Conservation (phyloP, 2,329 filamentous ascomycete species). For the Cylindrodendrum hubeiense region DNA sequence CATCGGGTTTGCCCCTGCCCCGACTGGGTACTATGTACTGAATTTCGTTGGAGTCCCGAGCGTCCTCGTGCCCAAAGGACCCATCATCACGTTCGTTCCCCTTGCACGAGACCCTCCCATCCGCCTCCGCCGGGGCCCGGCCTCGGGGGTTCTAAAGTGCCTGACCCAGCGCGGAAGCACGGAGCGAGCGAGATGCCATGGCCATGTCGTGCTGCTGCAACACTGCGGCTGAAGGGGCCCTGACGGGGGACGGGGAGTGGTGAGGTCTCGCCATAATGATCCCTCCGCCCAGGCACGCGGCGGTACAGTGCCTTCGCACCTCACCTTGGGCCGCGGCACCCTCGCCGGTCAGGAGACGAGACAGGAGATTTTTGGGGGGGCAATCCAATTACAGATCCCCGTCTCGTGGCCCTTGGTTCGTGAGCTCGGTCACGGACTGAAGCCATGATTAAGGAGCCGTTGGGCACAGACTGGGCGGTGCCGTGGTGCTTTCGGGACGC, state of each 20-base stretch:
- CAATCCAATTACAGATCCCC: slow-evolving; percentile 20
- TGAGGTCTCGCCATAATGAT: neutral
- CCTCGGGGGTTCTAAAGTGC: slow-evolving; percentile 1
- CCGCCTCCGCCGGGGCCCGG: slow-evolving; percentile 13
- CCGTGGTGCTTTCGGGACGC: slow-evolving; percentile 16
- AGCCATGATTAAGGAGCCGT: slow-evolving; percentile 8
- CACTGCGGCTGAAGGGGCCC: slow-evolving; percentile 23
- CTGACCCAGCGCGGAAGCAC: slow-evolving; percentile 6
- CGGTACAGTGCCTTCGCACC: slow-evolving; percentile 8
- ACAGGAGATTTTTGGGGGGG: slow-evolving; percentile 21
- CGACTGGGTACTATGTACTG: slow-evolving; percentile 2
- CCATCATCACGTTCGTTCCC: slow-evolving; percentile 5
- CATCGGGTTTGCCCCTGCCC: neutral
- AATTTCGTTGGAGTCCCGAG: slow-evolving; percentile 1
- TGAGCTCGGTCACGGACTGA: slow-evolving; percentile 2
- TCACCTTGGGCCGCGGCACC: slow-evolving; percentile 7
- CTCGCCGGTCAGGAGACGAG: slow-evolving; percentile 24
- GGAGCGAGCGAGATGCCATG: slow-evolving; percentile 10
- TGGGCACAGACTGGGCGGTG: slow-evolving; percentile 1
- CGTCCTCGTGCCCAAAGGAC: slow-evolving; percentile 18
- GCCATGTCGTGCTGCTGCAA: slow-evolving; percentile 19
- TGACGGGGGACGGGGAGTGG: neutral
- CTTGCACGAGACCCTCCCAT: slow-evolving; percentile 18
- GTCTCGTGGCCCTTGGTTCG: slow-evolving; percentile 11
- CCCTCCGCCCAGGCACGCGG: slow-evolving; percentile 4